Conservation (phyloP, 805 yeast genomes). For the Candida endomychidarum region DNA sequence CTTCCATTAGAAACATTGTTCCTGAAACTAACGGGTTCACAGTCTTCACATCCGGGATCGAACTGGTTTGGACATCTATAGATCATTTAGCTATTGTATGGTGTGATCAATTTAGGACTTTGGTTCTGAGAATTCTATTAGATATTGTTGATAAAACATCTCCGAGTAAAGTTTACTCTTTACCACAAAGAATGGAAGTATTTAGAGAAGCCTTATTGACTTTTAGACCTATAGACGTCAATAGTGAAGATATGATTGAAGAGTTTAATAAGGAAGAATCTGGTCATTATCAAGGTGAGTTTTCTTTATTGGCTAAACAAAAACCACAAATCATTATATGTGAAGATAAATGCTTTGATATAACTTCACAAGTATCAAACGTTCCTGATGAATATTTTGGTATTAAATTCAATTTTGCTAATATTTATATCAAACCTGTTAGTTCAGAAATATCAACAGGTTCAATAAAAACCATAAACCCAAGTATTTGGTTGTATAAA, state of each 20-base stretch:
- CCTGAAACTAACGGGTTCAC: conserved; percentile 80
- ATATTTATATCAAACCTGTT: conserved; percentile 12
- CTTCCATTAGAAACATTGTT: conserved; percentile 66
- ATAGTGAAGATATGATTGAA: too few relatives aligned
- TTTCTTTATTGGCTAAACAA: background rate
- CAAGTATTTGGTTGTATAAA: background rate
- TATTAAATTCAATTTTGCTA: background rate
- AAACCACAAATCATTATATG: background rate
- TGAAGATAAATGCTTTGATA: conserved; percentile 1
- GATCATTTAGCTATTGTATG: conserved; percentile 96
- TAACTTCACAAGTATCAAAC: conserved; percentile 2
- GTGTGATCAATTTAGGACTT: conserved; percentile 84
- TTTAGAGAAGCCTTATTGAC: conserved; percentile 34
- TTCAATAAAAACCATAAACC: background rate
- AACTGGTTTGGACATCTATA: conserved; percentile 88
- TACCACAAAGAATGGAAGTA: conserved; percentile 56
- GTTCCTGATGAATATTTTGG: conserved; percentile 3
- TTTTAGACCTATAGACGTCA: background rate
- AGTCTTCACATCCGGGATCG: conserved; percentile 81
- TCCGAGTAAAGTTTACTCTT: conserved; percentile 50
- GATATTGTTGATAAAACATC: conserved; percentile 54
- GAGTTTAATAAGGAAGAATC: background rate
- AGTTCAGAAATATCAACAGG: too few relatives aligned
- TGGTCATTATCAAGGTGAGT: background rate
- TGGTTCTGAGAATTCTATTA: conserved; percentile 57